phyloP scores from a whole-genome alignment of 371 early-diverging fungal species.

The Actinomucor elegans region DNA sequence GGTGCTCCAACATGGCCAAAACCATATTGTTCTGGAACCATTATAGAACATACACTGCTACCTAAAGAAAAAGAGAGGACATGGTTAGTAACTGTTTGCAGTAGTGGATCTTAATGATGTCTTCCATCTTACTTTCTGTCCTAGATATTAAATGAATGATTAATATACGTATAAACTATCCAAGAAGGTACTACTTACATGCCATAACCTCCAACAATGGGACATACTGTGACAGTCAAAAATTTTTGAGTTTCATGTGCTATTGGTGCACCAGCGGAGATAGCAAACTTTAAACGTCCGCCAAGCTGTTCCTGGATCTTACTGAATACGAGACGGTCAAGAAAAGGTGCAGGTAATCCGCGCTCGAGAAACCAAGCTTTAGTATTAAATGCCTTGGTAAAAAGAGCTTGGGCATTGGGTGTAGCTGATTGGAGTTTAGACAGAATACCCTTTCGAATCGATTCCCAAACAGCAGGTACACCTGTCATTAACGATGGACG shows the following conservation, averaged over 20 bases:
- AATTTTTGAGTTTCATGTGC: constrained; percentile 68
- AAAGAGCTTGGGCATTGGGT: constrained; percentile 42
- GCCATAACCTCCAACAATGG: constrained; percentile 75
- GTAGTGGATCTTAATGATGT: background rate
- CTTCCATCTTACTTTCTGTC: constrained; percentile 18
- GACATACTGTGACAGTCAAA: constrained; percentile 66
- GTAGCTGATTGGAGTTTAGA: constrained; percentile 30
- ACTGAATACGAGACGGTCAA: constrained; percentile 73
- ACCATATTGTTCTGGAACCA: constrained; percentile 50
- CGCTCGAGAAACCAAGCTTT: constrained; percentile 56
- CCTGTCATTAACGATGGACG: constrained; percentile 79
- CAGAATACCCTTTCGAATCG: constrained; percentile 69
- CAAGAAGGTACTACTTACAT: too few relatives aligned
- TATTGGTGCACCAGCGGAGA: constrained; percentile 85
- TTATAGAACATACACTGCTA: constrained; percentile 57
- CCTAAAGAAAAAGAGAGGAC: too few relatives aligned
- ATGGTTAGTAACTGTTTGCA: too few relatives aligned
- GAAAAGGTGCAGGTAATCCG: constrained; percentile 53
- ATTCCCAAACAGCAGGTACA: constrained; percentile 79
- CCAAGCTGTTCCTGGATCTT: constrained; percentile 74
- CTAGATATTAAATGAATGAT: too few relatives aligned
- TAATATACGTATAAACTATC: too few relatives aligned
- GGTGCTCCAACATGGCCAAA: constrained; percentile 79
- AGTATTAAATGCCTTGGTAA: constrained; percentile 52
- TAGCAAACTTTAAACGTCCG: constrained; percentile 67